A percentile compares a stretch with the other conserved stretches of the same genome.
Conservation (phyloP, 2,329 filamentous ascomycete species). For the Phialophora chinensis region DNA sequence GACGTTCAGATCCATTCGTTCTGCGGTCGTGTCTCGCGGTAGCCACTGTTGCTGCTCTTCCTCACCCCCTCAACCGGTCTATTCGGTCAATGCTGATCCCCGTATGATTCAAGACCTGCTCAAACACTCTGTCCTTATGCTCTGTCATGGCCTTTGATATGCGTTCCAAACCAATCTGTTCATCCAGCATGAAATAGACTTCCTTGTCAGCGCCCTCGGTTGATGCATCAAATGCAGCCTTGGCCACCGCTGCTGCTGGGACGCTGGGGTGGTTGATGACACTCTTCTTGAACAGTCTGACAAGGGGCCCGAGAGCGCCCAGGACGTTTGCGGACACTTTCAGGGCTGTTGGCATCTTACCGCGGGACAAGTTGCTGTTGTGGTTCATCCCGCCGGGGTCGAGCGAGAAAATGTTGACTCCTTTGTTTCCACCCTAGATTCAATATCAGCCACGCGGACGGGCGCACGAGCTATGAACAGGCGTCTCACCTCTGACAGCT, state of each 20-base stretch:
- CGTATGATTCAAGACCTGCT: conserved; percentile 11
- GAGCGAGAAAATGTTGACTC: conserved; percentile 12
- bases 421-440: conserved; percentile 6
- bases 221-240: conserved; percentile 12
- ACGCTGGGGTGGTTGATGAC: conserved; percentile 18
- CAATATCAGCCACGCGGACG: neutral
- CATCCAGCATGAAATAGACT: conserved; percentile 17
- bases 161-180: conserved; percentile 10
- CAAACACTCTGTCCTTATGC: conserved; percentile 5
- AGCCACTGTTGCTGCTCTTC: neutral
- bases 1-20: neutral
- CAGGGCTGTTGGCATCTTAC: conserved; percentile 8
- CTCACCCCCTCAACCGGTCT: neutral
- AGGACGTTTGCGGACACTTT: neutral
- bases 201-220: conserved; percentile 10
- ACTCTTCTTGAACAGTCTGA: conserved; percentile 10
- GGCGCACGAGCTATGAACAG: neutral
- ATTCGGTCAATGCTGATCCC: conserved; percentile 1
- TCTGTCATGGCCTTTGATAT: conserved; percentile 14
- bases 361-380: conserved; percentile 17
- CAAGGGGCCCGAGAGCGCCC: conserved; percentile 7
- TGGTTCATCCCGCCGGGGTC: conserved; percentile 17
- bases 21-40: too few species aligned
- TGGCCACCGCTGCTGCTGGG: conserved; percentile 12
- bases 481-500: conserved; percentile 4